Base-by-base conservation (phyloP, 768 basidiomycete species). In the Xerocomellus chrysenteron region DNA sequence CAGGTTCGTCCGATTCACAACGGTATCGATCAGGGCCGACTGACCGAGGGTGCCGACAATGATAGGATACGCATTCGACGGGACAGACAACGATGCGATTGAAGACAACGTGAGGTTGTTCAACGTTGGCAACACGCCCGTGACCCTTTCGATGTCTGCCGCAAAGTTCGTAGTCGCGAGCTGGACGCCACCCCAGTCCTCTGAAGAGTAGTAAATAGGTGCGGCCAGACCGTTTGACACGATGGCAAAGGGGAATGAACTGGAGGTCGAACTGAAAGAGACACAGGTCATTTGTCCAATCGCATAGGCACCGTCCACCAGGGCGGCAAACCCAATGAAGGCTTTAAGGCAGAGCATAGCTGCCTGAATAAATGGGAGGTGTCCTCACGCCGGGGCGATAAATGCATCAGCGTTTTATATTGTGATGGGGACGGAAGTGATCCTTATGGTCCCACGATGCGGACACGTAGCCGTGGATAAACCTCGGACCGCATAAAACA, bases 111-210 rank as follows among this genome's bases (percentile, higher is more conserved):
- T 81, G 60, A 78, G 75, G 62, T 88, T 89, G 43, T 75, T 68
- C 14, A 88, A 55, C 1, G 72, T 51, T 0, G 84, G 82, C 53
- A 74, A 77, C 40, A 76, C 69, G 9, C 81, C 81, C 0, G 86
- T 85, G 39, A 89, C 85, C 40, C 76, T 74, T 54, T 82, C 68
- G 36, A 90, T 82, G 67, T 90, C 87, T 17, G 75, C 28, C 9
- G 17, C 41, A 24, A 30, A 32, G 19, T 65, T 2, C 7, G 75
- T 61, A 5, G 82, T 85, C 2, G 83, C 85, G 33, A 82, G 75
- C 49, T 83, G 84, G 2, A 87, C 83, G 40, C 83, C 83, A 16
- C 81, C 79, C 81, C 82, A 86, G n/a, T 87, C 85, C 49, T 84
- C 83, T 0, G 74, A 58, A 13, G 82, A 79, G 40, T 81, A 71